These are phyloP conservation scores for Phoma herbarum DNA, from an alignment of 2,329 filamentous ascomycete genomes.

Conservation along the genomic window DNA sequence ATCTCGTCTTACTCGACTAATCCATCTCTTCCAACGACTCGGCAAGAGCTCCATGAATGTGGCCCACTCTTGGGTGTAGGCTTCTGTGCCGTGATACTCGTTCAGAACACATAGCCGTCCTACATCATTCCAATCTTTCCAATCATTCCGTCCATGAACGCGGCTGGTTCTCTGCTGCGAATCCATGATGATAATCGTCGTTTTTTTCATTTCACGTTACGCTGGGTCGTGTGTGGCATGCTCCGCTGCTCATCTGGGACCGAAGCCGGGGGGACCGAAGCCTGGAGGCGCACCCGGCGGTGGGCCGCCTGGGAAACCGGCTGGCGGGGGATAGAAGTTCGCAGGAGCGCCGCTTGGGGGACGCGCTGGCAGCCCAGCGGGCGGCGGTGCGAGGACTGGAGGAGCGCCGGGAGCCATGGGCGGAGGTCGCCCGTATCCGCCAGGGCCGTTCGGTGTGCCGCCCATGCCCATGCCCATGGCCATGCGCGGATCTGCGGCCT, in stretches of 20 bases:
- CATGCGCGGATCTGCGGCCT: conserved; percentile 45
- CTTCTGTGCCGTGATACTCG: background rate
- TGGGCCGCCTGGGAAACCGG: conserved; percentile 36
- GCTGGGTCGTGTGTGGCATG: background rate
- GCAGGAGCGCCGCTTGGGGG: conserved; percentile 71
- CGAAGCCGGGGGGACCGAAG: conserved; percentile 28
- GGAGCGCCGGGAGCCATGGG: conserved; percentile 42
- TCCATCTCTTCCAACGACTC: background rate
- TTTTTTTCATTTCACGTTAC: background rate
- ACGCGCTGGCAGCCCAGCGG: conserved; percentile 56
- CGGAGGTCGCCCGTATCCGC: conserved; percentile 45
- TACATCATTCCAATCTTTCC: no score
- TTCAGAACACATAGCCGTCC: background rate
- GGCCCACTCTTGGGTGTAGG: background rate
- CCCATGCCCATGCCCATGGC: conserved; percentile 46
- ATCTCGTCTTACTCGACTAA: background rate
- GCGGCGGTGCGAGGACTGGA: conserved; percentile 48
- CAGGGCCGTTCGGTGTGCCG: conserved; percentile 53
- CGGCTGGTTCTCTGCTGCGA: background rate
- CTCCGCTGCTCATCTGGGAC: conserved; percentile 9
- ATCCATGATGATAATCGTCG: background rate
- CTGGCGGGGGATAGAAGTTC: conserved; percentile 41
- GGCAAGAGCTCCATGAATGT: background rate
- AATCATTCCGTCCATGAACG: background rate
- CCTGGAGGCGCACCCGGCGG: conserved; percentile 24